These are phyloP conservation scores for Chaetomiaceae sp. DNA, from an alignment of 2,329 filamentous ascomycete genomes.

Conservation along the genomic window DNA sequence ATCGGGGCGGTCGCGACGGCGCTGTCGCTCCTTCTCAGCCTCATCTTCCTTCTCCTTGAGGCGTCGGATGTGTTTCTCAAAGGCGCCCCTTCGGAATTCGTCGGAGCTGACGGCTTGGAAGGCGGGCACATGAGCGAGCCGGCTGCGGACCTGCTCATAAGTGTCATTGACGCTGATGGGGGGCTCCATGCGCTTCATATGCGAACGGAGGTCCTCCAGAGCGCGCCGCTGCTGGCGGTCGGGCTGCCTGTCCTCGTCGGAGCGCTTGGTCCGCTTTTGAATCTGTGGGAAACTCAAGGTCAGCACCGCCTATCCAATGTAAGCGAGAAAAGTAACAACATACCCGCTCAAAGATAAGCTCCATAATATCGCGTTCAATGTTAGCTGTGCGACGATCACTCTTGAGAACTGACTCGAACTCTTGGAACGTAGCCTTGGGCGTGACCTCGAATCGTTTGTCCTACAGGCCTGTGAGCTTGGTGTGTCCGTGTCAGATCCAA, in stretches of 20 bases:
- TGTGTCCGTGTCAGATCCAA: neutral
- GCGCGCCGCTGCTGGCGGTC: conserved; percentile 83
- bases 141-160: conserved; percentile 80
- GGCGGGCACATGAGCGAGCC: conserved; percentile 76
- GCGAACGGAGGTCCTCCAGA: conserved; percentile 76
- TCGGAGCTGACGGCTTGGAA: conserved; percentile 80
- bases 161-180: conserved; percentile 72
- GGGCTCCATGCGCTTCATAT: conserved; percentile 86
- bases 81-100: conserved; percentile 74
- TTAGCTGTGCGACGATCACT: conserved; percentile 83
- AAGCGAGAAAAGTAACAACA: conserved; percentile 27
- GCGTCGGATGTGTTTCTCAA: conserved; percentile 87
- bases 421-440: conserved; percentile 78
- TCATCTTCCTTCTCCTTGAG: conserved; percentile 90
- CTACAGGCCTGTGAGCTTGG: conserved; percentile 39
- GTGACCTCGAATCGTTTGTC: conserved; percentile 90
- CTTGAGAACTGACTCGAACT: conserved; percentile 77
- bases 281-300: conserved; percentile 48
- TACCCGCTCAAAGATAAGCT: conserved; percentile 78
- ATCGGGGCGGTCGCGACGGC: conserved; percentile 55
- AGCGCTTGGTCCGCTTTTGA: conserved; percentile 74
- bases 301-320: neutral
- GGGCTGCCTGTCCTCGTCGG: conserved; percentile 77
- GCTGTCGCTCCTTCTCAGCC: conserved; percentile 59
- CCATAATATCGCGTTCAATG: conserved; percentile 74